Base-by-base conservation (phyloP, 306 rosid species). In the Sesbania bispinosa region DNA sequence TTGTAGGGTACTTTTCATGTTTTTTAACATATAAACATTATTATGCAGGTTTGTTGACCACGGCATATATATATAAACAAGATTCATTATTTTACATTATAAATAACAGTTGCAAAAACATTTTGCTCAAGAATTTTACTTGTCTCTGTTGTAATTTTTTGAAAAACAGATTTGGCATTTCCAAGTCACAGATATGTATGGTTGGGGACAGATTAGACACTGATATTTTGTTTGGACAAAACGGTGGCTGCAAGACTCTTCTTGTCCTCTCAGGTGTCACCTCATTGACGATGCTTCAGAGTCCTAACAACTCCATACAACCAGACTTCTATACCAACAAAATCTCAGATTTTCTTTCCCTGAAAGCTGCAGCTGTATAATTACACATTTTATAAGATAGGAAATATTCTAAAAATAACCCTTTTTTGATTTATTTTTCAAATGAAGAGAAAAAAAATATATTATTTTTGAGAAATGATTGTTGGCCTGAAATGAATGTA, bases 191-290 rank as follows among this genome's bases (percentile, higher is more conserved):
- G 61, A 94, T 94, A 74, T 94, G 99, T 67, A 91, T 94, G 97
- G 99, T 91, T 73, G 96, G 96, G 64, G 97, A 94, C 90, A 91
- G 97, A 81, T 82, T 94, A 77, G 97, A 94, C 77, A 94, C 99
- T 2, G 97, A 91, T 73, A 89, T 91, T 71, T 84, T 94, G 77
- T 94, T 94, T 69, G 99, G 99, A 59, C 99, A 94, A 75, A 94
- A 94, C 43, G 99, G 99, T 39, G 96, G 97, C 62, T 94, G 97
- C 86, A 91, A 86, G 84, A 94, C 99, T 80, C 95, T 91, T 70
- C 99, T 94, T 43, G 96, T 91, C 70, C 92, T 91, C 50, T 94
- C 96, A 38, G 97, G 99, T 20, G 97, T 94, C 41, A 91, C 99
- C 63, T 58, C 82, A 66, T 58, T 89, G 62, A 15, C 86, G 3